Conservation (phyloP, 176 grass and related monocot species). For the Oryza rufipogon region DNA sequence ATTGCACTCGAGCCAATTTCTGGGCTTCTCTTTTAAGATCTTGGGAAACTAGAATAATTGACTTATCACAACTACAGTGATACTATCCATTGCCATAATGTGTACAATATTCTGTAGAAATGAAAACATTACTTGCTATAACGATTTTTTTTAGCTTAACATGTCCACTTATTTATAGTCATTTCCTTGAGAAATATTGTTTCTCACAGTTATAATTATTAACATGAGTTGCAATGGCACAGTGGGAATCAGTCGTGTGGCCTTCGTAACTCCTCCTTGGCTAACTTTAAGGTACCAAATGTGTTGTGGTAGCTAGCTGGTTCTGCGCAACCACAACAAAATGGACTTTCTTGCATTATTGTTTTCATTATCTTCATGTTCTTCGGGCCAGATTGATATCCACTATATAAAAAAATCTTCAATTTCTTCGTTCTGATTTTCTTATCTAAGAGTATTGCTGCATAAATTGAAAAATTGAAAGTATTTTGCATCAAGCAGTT, state of each 20-base stretch:
- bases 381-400: not conserved
- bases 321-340: not conserved
- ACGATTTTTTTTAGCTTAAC: not conserved
- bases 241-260: conserved; percentile 84
- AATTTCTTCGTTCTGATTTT: conserved; percentile 22
- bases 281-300: conserved; percentile 69
- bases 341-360: conserved; percentile 16
- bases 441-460: conserved; percentile 13
- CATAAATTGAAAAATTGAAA: conserved; percentile 11
- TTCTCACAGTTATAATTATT: conserved; percentile 20
- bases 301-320: not conserved
- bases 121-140: not conserved
- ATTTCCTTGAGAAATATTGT: not conserved
- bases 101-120: not conserved
- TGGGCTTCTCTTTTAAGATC: not conserved
- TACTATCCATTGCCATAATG: not conserved
- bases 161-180: not conserved
- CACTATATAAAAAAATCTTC: not conserved
- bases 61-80: not conserved
- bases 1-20: not conserved
- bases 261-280: conserved; percentile 83
- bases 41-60: not conserved
- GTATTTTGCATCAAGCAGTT: not conserved
- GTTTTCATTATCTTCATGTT: conserved; percentile 6
- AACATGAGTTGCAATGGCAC: conserved; percentile 35